Percentiles rank a stretch among this genome's conserved stretches.
Evolutionary conservation across 1,284 basidiomycete genomes (phyloP).

Genomic region (Neonothopanus nambi): DNA sequence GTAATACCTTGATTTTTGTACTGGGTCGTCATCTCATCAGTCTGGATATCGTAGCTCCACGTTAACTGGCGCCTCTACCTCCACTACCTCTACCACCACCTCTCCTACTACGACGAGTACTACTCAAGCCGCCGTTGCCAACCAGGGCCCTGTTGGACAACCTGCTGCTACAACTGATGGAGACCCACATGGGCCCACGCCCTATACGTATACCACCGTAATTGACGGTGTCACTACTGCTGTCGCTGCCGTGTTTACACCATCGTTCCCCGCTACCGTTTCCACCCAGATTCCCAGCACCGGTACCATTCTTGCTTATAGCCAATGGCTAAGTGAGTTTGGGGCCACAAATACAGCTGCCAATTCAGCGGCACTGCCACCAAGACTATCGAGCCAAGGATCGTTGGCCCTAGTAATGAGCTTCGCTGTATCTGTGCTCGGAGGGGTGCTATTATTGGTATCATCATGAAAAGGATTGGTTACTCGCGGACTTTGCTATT

Average conservation of each 20-base stretch:
- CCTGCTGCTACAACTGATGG: conserved; percentile 41
- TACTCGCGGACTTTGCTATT: too few species aligned
- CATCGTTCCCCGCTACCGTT: conserved; percentile 47
- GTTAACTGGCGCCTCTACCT: conserved; percentile 24
- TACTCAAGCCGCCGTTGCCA: conserved; percentile 24
- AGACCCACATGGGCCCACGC: conserved; percentile 41
- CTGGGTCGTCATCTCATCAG: conserved; percentile 16
- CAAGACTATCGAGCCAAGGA: too few species aligned
- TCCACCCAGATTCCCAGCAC: conserved; percentile 36
- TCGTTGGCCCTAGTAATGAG: too few species aligned
- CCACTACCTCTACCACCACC: conserved; percentile 24
- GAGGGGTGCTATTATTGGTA: too few species aligned
- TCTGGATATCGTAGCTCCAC: conserved; percentile 21
- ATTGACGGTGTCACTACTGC: conserved; percentile 50
- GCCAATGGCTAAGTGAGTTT: conserved; percentile 47
- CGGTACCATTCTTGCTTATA: conserved; percentile 57
- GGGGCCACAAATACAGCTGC: conserved; percentile 39
- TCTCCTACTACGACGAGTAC: conserved; percentile 26
- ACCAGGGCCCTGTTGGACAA: conserved; percentile 60
- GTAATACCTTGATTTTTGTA: conserved; percentile 16
- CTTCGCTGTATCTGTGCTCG: too few species aligned
- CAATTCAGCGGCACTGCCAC: neutral
- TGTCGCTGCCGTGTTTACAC: conserved; percentile 54
- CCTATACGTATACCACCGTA: conserved; percentile 53
- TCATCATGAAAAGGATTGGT: too few species aligned